Evolutionary conservation across 1,284 basidiomycete genomes (phyloP).

Genomic region (Prillingera fragicola): DNA sequence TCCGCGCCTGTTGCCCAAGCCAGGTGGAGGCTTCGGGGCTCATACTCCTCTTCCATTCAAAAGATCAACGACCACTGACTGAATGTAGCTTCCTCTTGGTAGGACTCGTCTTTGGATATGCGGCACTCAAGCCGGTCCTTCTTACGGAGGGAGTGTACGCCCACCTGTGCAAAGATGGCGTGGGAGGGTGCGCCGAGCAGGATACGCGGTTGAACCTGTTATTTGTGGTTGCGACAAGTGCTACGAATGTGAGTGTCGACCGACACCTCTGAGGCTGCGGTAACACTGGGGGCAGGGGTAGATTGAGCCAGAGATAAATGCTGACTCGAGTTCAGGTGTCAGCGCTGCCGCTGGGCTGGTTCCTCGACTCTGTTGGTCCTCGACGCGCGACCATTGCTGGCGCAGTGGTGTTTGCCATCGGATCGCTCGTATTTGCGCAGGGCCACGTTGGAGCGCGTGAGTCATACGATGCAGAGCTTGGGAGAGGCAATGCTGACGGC

Average conservation of each 20-base stretch:
- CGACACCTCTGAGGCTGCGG: not conserved
- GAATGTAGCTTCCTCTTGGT: conserved; percentile 24
- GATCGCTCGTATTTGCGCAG: conserved; percentile 36
- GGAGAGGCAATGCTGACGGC: not conserved
- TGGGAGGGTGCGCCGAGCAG: conserved; percentile 21
- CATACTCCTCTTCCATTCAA: not conserved
- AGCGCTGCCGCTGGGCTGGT: conserved; percentile 40
- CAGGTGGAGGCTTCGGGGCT: not conserved
- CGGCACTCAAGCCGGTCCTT: conserved; percentile 33
- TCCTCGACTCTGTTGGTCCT: conserved; percentile 42
- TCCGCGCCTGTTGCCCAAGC: not conserved
- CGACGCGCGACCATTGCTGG: conserved; percentile 36
- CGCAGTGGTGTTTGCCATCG: conserved; percentile 33
- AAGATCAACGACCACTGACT: not conserved
- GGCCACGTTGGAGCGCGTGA: conserved; percentile 23
- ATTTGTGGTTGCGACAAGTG: conserved; percentile 43
- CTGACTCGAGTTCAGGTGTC: conserved; percentile 23
- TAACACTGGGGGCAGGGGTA: not conserved
- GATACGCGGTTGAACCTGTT: conserved; percentile 39
- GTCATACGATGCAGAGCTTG: conserved; percentile 2
- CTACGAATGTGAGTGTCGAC: conserved; percentile 37
- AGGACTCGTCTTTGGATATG: conserved; percentile 33
- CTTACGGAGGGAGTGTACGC: conserved; percentile 26
- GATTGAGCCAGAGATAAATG: conserved; percentile 13
- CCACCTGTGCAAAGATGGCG: conserved; percentile 17